Conservation (phyloP, 768 basidiomycete species). For the Infundibulicybe gibba region DNA sequence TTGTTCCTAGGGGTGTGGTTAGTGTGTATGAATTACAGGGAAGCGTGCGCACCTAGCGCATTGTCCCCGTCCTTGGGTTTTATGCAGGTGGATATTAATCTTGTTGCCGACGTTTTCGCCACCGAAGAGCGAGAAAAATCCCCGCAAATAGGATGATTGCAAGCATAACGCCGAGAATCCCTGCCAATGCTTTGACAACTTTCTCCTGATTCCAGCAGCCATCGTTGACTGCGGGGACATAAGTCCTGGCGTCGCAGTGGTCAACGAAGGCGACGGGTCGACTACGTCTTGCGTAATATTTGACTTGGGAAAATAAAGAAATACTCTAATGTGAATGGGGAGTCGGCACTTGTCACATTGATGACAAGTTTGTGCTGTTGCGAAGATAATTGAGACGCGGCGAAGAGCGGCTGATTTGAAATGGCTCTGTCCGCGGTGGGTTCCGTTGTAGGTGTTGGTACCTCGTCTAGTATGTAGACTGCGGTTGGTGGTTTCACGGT, state of each 20-base stretch:
- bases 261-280: neutral
- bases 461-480: slow-evolving; percentile 32
- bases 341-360: slow-evolving; percentile 26
- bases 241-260: neutral
- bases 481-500: slow-evolving; percentile 32
- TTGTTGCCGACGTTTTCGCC: slow-evolving; percentile 11
- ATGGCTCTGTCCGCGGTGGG: slow-evolving; percentile 28
- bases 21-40: neutral
- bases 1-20: slow-evolving; percentile 17
- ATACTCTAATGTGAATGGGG: slow-evolving; percentile 37
- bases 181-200: slow-evolving; percentile 20
- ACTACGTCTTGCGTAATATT: slow-evolving; percentile 3
- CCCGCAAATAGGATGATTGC: slow-evolving; percentile 11
- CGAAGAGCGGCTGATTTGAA: slow-evolving; percentile 40
- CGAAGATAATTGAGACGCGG: slow-evolving; percentile 19
- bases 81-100: neutral
- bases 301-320: slow-evolving; percentile 22
- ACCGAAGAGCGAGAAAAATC: slow-evolving; percentile 7
- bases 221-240: slow-evolving; percentile 1
- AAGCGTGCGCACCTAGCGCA: neutral
- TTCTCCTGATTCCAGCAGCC: slow-evolving; percentile 1
- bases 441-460: slow-evolving; percentile 29
- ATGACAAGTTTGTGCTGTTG: slow-evolving; percentile 34
- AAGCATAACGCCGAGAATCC: slow-evolving; percentile 18
- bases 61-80: slow-evolving; percentile 15